Base-by-base conservation (phyloP, 495 filamentous ascomycete species). In the Neurospora discreta region DNA sequence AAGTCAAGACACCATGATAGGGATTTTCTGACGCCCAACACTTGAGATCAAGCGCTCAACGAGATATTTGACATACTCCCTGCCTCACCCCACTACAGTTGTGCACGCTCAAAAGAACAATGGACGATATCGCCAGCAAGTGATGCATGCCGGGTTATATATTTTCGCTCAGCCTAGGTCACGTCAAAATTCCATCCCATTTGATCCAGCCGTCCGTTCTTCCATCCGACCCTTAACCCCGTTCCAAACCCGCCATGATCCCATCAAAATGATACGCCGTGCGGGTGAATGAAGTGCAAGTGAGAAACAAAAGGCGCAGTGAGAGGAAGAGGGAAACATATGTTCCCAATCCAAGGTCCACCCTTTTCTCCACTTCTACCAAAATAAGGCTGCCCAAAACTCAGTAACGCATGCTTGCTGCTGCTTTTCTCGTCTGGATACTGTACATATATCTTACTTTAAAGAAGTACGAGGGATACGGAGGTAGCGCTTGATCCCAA, bases 381-480 rank as follows among this genome's bases (percentile, higher is more conserved):
- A 3, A 65, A 60, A 65, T n/a, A 8, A 15, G 5, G 52, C 9
- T 33, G 23, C 52, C 52, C 52, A 65, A 65, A 65, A 65, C 30
- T 65, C 23, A 33, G 30, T 16, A 30, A 65, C 6, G 65, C 26
- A 72, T 72, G 71, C 68, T 72, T 72, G 68, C 71, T 72, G 33
- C 41, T 46, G 71, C 52, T 65, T 65, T 65, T 65, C n/a, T 26
- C 13, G 26, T 65, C 33, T 65, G 52, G 52, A 70, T 72, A 70
- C 68, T 76, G 69, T 75, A 75, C 74, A 75, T 60, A 39, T 52
- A 70, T 67, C 15, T 65, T 65, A 26, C 52, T 33, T 65, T 7
- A 18, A 65, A 18, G 52, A 8, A 36, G 52, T 7, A 33, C 52
- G 2, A 15, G 33, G 46, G 11, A 8, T n/a, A 26, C 46, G 11